Evolutionary conservation across 345 rosid genomes (phyloP), one percentile per base, ranked within the genome.

Genomic region (Syzygium grande): DNA sequence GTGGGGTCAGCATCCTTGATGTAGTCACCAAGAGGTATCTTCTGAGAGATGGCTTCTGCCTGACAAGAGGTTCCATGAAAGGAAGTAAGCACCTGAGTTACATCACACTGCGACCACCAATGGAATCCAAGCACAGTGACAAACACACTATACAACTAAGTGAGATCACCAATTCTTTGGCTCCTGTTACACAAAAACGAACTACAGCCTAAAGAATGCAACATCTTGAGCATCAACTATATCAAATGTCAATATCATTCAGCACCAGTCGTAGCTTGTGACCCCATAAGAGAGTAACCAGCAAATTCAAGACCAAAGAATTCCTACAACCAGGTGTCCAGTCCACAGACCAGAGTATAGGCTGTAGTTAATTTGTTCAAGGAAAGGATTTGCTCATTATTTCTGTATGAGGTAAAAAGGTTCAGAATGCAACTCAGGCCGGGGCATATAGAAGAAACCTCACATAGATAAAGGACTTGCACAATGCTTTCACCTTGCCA

Each of bases 31-130:
- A 59, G 56, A 54, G 93, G 92, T 43, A 94, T 93, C 92, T 91
- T 92, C 88, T 92, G 93, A 90, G 89, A 88, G 90, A 95, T 95
- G 92, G 98, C 95, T 89, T 93, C 96, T 90, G 96, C 97, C 99
- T 96, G 99, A 91, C 88, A 92, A 91, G 90, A 91, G 85, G 59
- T 89, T 87, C 90, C 85, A 27, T 19, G 89, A 77, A 89, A 88
- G 88, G 88, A 87, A 65, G 79, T 88, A 89, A 91, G 93, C 52
- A 85, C 65, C 88, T 49, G 46, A 80, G 59, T 86, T 84, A 85
- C 43, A 21, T 51, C 86, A 85, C 78, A 77, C 52, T 41, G 22
- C 34, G 7, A 17, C 22, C 2, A 13, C 49, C 80, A 73, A 73
- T 73, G 43, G 19, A 34, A 73, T 55, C 8, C 15, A 55, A 58